Evolutionary conservation across 2,329 filamentous ascomycete species (phyloP).

Genomic region (Verticillium klebahnii): DNA sequence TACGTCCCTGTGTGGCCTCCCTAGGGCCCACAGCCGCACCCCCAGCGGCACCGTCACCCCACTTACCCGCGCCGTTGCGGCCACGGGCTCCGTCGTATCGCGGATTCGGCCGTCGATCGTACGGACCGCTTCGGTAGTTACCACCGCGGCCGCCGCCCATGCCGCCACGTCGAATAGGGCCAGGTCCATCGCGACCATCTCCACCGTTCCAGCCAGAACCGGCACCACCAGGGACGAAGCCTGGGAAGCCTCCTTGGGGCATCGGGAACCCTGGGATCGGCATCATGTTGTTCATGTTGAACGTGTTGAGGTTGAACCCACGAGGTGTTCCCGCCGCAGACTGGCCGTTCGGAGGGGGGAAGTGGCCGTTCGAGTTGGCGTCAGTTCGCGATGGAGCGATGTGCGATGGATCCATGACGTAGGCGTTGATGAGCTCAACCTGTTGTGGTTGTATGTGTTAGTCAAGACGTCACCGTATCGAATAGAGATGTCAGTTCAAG

Average conservation of each 20-base stretch:
- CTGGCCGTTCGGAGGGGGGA: slow-evolving; percentile 75
- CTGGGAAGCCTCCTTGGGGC: slow-evolving; percentile 40
- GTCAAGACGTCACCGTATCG: background rate
- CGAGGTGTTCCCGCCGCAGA: slow-evolving; percentile 79
- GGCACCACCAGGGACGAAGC: slow-evolving; percentile 49
- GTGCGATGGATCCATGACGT: slow-evolving; percentile 89
- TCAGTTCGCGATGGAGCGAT: slow-evolving; percentile 92
- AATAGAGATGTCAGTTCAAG: background rate
- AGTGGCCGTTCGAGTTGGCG: slow-evolving; percentile 93
- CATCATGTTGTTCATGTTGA: slow-evolving; percentile 56
- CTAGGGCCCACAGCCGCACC: slow-evolving; percentile 76
- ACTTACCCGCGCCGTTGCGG: slow-evolving; percentile 51
- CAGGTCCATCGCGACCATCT: slow-evolving; percentile 54
- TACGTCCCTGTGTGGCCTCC: slow-evolving; percentile 88
- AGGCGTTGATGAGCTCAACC: slow-evolving; percentile 88
- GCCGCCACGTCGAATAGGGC: slow-evolving; percentile 66
- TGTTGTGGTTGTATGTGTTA: slow-evolving; percentile 27
- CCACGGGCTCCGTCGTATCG: slow-evolving; percentile 50
- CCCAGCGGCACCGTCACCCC: slow-evolving; percentile 70
- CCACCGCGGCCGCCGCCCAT: slow-evolving; percentile 37
- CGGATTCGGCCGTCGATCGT: slow-evolving; percentile 63
- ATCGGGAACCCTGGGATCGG: slow-evolving; percentile 56
- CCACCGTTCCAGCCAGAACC: slow-evolving; percentile 42
- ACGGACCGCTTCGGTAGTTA: slow-evolving; percentile 64
- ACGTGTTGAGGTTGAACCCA: slow-evolving; percentile 81